phyloP scores from a whole-genome alignment of 805 yeast species.

The Lipomyces sp. region DNA sequence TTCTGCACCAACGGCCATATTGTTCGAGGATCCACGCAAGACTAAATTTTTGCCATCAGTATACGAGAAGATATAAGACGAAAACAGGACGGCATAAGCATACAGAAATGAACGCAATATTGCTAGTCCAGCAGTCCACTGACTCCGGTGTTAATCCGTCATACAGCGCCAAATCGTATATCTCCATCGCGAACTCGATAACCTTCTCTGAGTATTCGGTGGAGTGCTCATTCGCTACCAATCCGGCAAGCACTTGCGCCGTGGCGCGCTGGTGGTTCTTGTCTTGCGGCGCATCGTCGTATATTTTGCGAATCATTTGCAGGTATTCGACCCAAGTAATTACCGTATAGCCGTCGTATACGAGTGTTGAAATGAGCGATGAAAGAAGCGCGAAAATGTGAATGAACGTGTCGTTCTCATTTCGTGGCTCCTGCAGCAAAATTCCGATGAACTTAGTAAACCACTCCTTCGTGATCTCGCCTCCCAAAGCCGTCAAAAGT shows the following conservation, averaged over 20 bases:
- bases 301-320: conserved; percentile 48
- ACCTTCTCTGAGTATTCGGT: conserved; percentile 17
- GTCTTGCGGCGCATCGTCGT: conserved; percentile 55
- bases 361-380: conserved; percentile 48
- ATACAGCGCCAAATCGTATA: conserved; percentile 43
- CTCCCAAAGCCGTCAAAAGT: conserved; percentile 46
- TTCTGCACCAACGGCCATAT: conserved; percentile 50
- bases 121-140: conserved; percentile 66
- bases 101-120: conserved; percentile 58
- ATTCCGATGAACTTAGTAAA: conserved; percentile 48
- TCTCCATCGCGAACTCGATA: conserved; percentile 40
- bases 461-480: conserved; percentile 55
- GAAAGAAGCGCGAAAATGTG: conserved; percentile 61
- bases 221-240: conserved; percentile 43
- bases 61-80: neutral
- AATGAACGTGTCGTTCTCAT: conserved; percentile 60
- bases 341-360: conserved; percentile 45
- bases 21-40: conserved; percentile 47
- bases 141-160: conserved; percentile 72
- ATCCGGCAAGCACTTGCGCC: conserved; percentile 67
- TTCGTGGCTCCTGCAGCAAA: conserved; percentile 56
- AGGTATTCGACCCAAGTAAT: conserved; percentile 53
- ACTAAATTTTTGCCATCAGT: conserved; percentile 40
- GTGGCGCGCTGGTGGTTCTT: conserved; percentile 71
- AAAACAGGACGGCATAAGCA: conserved; percentile 31